Conservation (phyloP, 176 grass and related monocot genomes). For the Puya raimondii region DNA sequence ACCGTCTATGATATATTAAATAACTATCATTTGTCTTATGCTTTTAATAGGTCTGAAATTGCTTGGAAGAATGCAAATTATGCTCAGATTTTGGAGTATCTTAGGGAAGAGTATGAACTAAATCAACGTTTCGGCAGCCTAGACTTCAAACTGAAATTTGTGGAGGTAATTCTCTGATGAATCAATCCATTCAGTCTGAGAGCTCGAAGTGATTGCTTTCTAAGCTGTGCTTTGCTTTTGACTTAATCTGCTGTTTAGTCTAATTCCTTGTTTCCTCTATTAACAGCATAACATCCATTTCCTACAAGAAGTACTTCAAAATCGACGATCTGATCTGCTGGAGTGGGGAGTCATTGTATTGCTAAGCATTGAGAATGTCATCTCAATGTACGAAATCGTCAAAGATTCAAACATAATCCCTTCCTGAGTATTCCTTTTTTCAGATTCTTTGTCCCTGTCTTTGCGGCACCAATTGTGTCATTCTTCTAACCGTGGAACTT, state of each 20-base stretch:
- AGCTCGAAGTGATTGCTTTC: not conserved
- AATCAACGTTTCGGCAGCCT: slow-evolving; percentile 86
- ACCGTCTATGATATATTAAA: not conserved
- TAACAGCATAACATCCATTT: slow-evolving; percentile 94
- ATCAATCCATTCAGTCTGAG: not conserved
- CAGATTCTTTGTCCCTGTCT: not conserved
- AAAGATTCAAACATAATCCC: slow-evolving; percentile 59
- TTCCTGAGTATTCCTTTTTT: slow-evolving; percentile 14
- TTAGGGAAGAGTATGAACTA: slow-evolving; percentile 82
- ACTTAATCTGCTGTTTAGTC: slow-evolving; percentile 10
- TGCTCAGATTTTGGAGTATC: slow-evolving; percentile 77
- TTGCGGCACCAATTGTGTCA: not conserved
- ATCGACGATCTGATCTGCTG: slow-evolving; percentile 69
- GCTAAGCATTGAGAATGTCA: slow-evolving; percentile 60
- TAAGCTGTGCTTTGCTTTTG: not conserved
- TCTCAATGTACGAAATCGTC: slow-evolving; percentile 70
- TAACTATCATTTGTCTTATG: not conserved
- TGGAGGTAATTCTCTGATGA: slow-evolving; percentile 47
- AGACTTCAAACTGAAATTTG: slow-evolving; percentile 93
- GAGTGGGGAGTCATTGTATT: slow-evolving; percentile 83
- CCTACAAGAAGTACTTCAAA: slow-evolving; percentile 94
- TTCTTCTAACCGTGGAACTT: not conserved
- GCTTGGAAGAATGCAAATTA: slow-evolving; percentile 98
- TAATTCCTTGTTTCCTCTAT: slow-evolving; percentile 24
- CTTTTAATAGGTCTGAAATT: slow-evolving; percentile 66